These are phyloP conservation scores for Pichia sp. DNA, from an alignment of 1,139 yeast species.

Conservation along the genomic window DNA sequence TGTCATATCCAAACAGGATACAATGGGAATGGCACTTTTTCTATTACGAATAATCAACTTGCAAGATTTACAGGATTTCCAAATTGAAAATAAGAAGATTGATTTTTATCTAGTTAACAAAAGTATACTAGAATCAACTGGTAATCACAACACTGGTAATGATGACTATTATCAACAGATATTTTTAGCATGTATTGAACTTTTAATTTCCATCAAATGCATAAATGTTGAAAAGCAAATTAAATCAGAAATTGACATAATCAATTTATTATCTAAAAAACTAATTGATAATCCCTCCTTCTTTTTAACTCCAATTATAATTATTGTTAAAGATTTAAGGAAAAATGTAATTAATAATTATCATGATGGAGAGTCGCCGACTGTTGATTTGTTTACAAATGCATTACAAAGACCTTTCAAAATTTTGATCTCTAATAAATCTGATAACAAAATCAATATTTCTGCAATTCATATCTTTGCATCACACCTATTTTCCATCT, in stretches of 20 bases:
- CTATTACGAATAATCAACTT: background rate
- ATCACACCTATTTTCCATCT: conserved; percentile 63
- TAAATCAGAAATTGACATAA: conserved; percentile 1
- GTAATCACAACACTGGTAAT: background rate
- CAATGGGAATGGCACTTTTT: conserved; percentile 5
- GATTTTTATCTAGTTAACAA: conserved; percentile 2
- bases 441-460: conserved; percentile 48
- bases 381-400: conserved; percentile 51
- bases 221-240: background rate
- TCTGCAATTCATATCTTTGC: conserved; percentile 67
- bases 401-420: conserved; percentile 72
- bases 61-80: conserved; percentile 1
- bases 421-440: conserved; percentile 72
- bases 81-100: background rate
- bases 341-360: background rate
- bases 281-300: conserved; percentile 9
- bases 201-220: background rate
- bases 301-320: conserved; percentile 7
- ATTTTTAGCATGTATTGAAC: conserved; percentile 4
- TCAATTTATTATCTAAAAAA: conserved; percentile 7
- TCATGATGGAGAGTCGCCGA: background rate
- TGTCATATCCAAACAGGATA: conserved; percentile 1
- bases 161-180: conserved; percentile 8
- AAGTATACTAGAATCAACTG: background rate
- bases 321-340: conserved; percentile 5